Percentiles rank a stretch among this genome's conserved stretches.
Evolutionary conservation across 2,329 filamentous ascomycete species (phyloP).

Genomic region (Penicillium fuscoglaucum): DNA sequence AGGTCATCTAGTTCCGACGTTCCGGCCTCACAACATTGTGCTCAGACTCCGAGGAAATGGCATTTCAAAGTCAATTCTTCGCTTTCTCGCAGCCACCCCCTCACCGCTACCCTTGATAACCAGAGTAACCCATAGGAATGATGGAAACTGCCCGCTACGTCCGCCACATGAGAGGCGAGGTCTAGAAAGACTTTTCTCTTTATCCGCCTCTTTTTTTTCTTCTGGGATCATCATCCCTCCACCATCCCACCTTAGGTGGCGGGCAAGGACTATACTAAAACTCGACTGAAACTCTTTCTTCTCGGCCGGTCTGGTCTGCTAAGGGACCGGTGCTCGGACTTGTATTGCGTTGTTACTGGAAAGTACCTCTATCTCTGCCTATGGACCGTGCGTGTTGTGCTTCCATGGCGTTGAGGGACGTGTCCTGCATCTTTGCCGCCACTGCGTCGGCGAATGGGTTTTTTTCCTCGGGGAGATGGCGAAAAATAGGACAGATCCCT

Average conservation of each 20-base stretch:
- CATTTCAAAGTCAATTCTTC: conserved; percentile 22
- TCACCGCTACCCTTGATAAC: conserved; percentile 18
- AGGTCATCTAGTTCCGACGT: conserved; percentile 7
- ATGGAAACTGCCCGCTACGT: neutral
- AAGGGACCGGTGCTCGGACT: conserved; percentile 8
- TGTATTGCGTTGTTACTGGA: conserved; percentile 18
- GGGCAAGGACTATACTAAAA: neutral
- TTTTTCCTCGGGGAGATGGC: neutral
- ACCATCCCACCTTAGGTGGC: neutral
- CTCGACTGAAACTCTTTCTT: conserved; percentile 7
- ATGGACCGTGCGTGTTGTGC: conserved; percentile 1
- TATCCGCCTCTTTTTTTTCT: neutral
- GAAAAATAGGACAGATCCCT: conserved; percentile 2
- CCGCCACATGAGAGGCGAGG: conserved; percentile 11
- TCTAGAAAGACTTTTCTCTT: neutral
- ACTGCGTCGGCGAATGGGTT: neutral
- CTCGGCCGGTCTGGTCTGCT: neutral
- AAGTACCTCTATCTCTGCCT: conserved; percentile 13
- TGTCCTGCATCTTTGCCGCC: conserved; percentile 24
- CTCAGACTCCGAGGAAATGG: conserved; percentile 4
- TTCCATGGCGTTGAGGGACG: conserved; percentile 11
- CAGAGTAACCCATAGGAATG: neutral
- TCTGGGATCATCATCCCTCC: neutral
- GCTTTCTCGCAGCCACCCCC: conserved; percentile 5
- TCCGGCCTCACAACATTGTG: conserved; percentile 4